These are phyloP conservation scores for Stygiomarasmius scandens DNA, from an alignment of 1,284 basidiomycete genomes.

Conservation along the genomic window DNA sequence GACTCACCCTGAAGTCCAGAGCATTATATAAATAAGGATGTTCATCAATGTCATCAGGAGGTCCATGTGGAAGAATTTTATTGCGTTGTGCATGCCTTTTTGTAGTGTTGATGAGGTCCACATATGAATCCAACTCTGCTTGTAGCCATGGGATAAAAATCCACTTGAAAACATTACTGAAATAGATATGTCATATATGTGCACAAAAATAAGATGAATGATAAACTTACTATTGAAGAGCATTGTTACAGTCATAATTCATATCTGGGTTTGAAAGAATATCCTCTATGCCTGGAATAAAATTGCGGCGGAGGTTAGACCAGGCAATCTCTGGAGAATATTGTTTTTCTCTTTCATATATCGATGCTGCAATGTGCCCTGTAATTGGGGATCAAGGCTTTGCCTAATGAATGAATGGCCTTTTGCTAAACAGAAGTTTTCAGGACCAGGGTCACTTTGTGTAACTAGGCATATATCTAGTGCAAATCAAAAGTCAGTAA, in stretches of 20 bases:
- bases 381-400: constrained; percentile 21
- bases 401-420: constrained; percentile 26
- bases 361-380: constrained; percentile 24
- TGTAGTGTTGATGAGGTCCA: constrained; percentile 18
- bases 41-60: constrained; percentile 20
- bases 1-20: constrained; percentile 21
- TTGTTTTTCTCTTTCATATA: constrained; percentile 24
- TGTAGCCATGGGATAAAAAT: constrained; percentile 30
- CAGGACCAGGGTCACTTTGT: constrained; percentile 29
- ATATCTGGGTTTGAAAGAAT: constrained; percentile 19
- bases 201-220: not conserved
- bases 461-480: constrained; percentile 25
- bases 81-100: constrained; percentile 13
- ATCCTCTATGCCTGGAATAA: constrained; percentile 25
- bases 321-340: constrained; percentile 25
- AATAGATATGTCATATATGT: not conserved
- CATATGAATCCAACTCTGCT: constrained; percentile 22
- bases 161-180: constrained; percentile 26
- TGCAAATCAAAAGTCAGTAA: not conserved
- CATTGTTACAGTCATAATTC: constrained; percentile 17
- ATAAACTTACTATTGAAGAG: constrained; percentile 21
- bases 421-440: constrained; percentile 31
- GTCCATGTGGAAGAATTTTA: constrained; percentile 23
- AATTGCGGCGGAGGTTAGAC: constrained; percentile 18
- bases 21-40: constrained; percentile 16